phyloP scores from a whole-genome alignment of 2,329 filamentous ascomycete species.

The Ophiostoma montium region DNA sequence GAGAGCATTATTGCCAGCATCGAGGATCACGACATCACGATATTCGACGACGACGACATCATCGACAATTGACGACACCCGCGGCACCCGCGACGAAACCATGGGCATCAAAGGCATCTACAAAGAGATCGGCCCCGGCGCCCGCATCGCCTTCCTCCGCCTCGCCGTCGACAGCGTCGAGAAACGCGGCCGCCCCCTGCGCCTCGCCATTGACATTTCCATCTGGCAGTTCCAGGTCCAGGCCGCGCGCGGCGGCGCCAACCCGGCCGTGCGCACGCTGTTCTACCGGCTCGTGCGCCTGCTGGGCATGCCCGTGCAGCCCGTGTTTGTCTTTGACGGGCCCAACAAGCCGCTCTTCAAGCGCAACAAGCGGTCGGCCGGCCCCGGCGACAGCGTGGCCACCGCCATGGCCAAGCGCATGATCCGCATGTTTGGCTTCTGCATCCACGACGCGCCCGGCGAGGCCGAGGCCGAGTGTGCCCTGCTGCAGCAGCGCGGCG shows the following conservation, averaged over 20 bases:
- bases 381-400: conserved; percentile 50
- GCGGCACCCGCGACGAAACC: not conserved
- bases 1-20: too few relatives aligned
- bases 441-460: conserved; percentile 73
- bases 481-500: conserved; percentile 60
- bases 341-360: conserved; percentile 55
- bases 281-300: conserved; percentile 70
- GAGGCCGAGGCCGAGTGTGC: conserved; percentile 97
- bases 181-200: conserved; percentile 54
- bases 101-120: conserved; percentile 72
- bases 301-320: conserved; percentile 33
- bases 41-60: not conserved
- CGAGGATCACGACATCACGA: too few relatives aligned
- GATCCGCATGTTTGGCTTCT: conserved; percentile 73
- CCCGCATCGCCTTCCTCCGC: conserved; percentile 68
- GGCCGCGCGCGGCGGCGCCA: conserved; percentile 69
- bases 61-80: not conserved
- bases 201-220: conserved; percentile 83
- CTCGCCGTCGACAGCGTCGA: conserved; percentile 68
- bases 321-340: conserved; percentile 42
- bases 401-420: conserved; percentile 70
- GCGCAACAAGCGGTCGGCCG: conserved; percentile 57
- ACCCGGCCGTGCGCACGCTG: conserved; percentile 79
- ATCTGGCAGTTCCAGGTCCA: conserved; percentile 97
- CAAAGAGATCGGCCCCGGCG: conserved; percentile 70